Evolutionary conservation across 139 green algal species (phyloP), one percentile per base, ranked within the genome.

Genomic region (Spirogloea muscicola): DNA sequence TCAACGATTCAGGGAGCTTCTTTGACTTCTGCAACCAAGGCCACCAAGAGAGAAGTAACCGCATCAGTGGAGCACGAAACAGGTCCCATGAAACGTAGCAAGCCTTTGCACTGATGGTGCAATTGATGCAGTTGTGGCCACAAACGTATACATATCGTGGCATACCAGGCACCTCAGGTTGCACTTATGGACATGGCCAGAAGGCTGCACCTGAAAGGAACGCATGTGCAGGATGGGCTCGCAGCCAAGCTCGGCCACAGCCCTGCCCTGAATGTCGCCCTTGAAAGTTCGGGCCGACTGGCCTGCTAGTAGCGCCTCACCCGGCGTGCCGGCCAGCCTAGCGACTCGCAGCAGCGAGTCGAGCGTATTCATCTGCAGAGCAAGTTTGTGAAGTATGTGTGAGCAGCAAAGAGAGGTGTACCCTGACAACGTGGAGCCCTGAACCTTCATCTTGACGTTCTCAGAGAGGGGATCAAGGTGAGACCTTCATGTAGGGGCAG

Each of bases 171-270:
- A n/a, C n/a, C n/a, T n/a, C n/a, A n/a, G n/a, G n/a, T n/a, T n/a
- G n/a, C n/a, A n/a, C n/a, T n/a, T n/a, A n/a, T n/a, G n/a, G n/a
- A n/a, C n/a, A n/a, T n/a, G n/a, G n/a, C n/a, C n/a, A n/a, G n/a
- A n/a, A n/a, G n/a, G n/a, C n/a, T n/a, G n/a, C n/a, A 88, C 82
- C 63, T 93, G 89, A 86, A 98, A 98, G 58, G 87, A 71, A 1
- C 93, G 83, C 94, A 98, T 98, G 88, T 98, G 93, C 69, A 98
- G 77, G 73, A 98, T 98, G 31, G 94, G 88, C 55, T 90, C 76
- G 65, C 89, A 96, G 25, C 94, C 94, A 2, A 86, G 88, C 48
- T 82, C 69, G 1, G 72, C 82, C 44, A 85, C 58, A 18, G 51
- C 52, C 2, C 36, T 58, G 6, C 36, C 58, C 33, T 18, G 52